These are phyloP conservation scores for Imleria badia DNA, from an alignment of 768 basidiomycete species.

Conservation along the genomic window DNA sequence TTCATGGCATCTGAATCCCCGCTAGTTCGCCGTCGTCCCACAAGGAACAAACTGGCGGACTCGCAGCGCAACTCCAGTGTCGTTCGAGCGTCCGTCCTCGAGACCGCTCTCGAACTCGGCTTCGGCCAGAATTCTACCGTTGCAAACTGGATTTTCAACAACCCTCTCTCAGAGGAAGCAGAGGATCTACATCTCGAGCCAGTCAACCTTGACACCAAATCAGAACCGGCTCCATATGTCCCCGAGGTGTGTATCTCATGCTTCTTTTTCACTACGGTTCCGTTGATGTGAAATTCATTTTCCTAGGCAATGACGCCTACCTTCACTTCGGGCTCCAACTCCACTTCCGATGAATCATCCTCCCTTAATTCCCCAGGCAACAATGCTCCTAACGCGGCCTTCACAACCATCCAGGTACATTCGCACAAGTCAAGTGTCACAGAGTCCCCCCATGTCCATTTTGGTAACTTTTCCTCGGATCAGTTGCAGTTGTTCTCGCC, in stretches of 20 bases:
- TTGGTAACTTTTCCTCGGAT: slow-evolving; percentile 31
- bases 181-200: slow-evolving; percentile 37
- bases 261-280: not conserved
- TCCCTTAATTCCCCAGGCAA: slow-evolving; percentile 30
- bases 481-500: slow-evolving; percentile 30
- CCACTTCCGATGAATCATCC: slow-evolving; percentile 43
- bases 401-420: slow-evolving; percentile 22
- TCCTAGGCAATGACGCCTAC: slow-evolving; percentile 31
- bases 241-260: slow-evolving; percentile 30
- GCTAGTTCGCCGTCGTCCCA: slow-evolving; percentile 30
- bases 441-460: slow-evolving; percentile 32
- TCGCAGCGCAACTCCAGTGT: slow-evolving; percentile 50
- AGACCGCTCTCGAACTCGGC: slow-evolving; percentile 69
- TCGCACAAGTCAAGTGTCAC: slow-evolving; percentile 28
- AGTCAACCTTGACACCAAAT: not conserved
- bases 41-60: slow-evolving; percentile 16
- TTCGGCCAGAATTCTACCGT: slow-evolving; percentile 57
- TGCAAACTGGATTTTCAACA: slow-evolving; percentile 72
- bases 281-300: slow-evolving; percentile 13
- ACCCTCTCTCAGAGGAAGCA: slow-evolving; percentile 55
- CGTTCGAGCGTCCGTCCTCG: slow-evolving; percentile 71
- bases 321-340: slow-evolving; percentile 41
- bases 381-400: slow-evolving; percentile 14
- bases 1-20: slow-evolving; percentile 22
- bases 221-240: slow-evolving; percentile 16